A percentile compares a stretch with the other conserved stretches of the same genome.
phyloP scores from a whole-genome alignment of 1,284 basidiomycete species.

The Irpex rosettiformis region DNA sequence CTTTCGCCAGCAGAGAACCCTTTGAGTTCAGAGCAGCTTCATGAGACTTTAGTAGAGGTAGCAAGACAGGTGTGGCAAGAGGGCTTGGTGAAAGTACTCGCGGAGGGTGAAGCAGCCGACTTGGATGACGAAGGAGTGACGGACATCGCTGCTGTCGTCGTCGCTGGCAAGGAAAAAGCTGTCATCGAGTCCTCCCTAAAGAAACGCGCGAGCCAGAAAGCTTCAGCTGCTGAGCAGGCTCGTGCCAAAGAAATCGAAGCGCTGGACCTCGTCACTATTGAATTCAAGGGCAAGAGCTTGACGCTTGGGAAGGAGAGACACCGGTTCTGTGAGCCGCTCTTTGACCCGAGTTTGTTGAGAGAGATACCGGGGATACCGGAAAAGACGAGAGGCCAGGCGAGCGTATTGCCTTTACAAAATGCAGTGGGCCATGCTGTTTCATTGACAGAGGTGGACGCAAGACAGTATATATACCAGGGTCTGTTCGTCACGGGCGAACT shows the following conservation, averaged over 20 bases:
- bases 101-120: constrained; percentile 61
- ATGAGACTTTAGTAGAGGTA: constrained; percentile 52
- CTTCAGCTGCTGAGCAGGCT: constrained; percentile 75
- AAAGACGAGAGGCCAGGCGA: constrained; percentile 21
- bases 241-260: constrained; percentile 79
- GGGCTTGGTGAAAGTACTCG: constrained; percentile 66
- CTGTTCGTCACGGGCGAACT: constrained; percentile 84
- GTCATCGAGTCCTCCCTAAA: constrained; percentile 80
- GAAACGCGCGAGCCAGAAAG: constrained; percentile 72
- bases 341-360: constrained; percentile 62
- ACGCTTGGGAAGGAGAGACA: constrained; percentile 86
- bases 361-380: constrained; percentile 23
- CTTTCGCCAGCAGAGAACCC: constrained; percentile 52
- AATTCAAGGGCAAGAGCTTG: constrained; percentile 69
- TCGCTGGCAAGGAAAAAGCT: constrained; percentile 78
- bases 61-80: constrained; percentile 58
- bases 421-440: constrained; percentile 59
- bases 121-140: constrained; percentile 82
- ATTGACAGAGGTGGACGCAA: constrained; percentile 58
- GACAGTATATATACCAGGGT: constrained; percentile 76
- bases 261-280: constrained; percentile 72
- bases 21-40: constrained; percentile 41
- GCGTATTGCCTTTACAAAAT: constrained; percentile 52
- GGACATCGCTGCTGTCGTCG: constrained; percentile 79
- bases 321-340: constrained; percentile 87